Conservation (phyloP, 352 stramenopile genomes). For the Globisporangium cystogenes region DNA sequence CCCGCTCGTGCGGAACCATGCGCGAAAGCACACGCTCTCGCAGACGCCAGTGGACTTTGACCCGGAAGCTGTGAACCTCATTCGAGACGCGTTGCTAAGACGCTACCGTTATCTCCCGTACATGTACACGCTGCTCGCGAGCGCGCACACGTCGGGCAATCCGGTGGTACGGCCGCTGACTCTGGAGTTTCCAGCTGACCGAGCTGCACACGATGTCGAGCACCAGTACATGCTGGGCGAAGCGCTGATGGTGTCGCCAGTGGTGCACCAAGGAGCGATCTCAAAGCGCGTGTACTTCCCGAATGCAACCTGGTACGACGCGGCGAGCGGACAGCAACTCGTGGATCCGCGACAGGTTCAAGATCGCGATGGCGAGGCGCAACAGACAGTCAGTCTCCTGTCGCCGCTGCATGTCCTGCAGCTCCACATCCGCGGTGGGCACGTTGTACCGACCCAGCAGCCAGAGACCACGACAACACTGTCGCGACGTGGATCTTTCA, state of each 20-base stretch:
- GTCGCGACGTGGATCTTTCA: constrained; percentile 49
- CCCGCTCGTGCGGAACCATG: constrained; percentile 75
- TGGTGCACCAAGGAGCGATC: constrained; percentile 60
- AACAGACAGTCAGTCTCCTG: constrained; percentile 29
- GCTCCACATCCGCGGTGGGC: constrained; percentile 59
- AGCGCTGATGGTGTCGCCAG: constrained; percentile 75
- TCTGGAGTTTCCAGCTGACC: constrained; percentile 63
- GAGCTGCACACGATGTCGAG: constrained; percentile 30
- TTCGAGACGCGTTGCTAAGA: constrained; percentile 47
- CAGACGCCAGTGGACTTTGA: constrained; percentile 73
- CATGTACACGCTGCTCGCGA: constrained; percentile 80
- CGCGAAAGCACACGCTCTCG: constrained; percentile 20
- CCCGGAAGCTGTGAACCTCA: constrained; percentile 49
- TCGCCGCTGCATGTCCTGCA: constrained; percentile 52
- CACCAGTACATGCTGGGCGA: constrained; percentile 68
- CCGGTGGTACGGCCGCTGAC: constrained; percentile 48
- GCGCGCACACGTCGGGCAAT: constrained; percentile 34
- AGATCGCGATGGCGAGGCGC: constrained; percentile 1
- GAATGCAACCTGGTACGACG: constrained; percentile 63
- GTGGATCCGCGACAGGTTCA: constrained; percentile 4
- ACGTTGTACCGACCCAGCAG: constrained; percentile 57
- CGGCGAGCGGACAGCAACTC: constrained; percentile 35
- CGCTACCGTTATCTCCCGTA: constrained; percentile 80
- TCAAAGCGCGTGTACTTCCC: constrained; percentile 59
- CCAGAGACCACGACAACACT: constrained; percentile 46